These are phyloP conservation scores for Leccinum solheimii DNA, from an alignment of 1,284 basidiomycete genomes.

Conservation along the genomic window DNA sequence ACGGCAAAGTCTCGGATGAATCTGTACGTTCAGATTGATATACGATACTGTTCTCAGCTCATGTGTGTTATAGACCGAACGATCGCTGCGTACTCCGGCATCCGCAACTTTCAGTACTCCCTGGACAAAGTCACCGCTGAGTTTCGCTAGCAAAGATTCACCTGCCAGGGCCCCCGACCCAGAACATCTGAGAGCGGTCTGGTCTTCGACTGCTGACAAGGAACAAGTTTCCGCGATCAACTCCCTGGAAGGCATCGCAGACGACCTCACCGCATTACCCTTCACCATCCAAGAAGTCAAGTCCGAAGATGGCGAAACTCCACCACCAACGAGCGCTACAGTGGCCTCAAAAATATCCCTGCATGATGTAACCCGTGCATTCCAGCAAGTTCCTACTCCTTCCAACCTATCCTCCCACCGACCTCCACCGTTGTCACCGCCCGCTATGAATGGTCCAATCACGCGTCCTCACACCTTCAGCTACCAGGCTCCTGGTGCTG, in stretches of 20 bases:
- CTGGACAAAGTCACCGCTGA: slow-evolving; percentile 66
- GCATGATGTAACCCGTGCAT: slow-evolving; percentile 77
- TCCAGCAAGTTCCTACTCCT: slow-evolving; percentile 72
- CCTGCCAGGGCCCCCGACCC: slow-evolving; percentile 68
- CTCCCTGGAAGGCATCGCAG: slow-evolving; percentile 74
- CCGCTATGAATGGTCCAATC: slow-evolving; percentile 47
- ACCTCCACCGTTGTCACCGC: slow-evolving; percentile 46
- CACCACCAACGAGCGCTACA: slow-evolving; percentile 59
- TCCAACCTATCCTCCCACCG: slow-evolving; percentile 45
- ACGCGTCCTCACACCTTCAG: slow-evolving; percentile 42
- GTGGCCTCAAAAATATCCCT: slow-evolving; percentile 70
- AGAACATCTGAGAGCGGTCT: slow-evolving; percentile 78
- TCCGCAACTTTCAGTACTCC: slow-evolving; percentile 43
- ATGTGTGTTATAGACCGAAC: slow-evolving; percentile 41
- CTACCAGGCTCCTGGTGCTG: slow-evolving; percentile 41
- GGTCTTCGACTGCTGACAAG: slow-evolving; percentile 76
- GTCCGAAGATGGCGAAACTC: slow-evolving; percentile 76
- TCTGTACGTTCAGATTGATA: slow-evolving; percentile 38
- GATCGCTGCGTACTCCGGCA: slow-evolving; percentile 51
- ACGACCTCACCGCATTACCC: slow-evolving; percentile 72
- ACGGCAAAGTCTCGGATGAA: slow-evolving; percentile 50
- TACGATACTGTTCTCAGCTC: slow-evolving; percentile 8
- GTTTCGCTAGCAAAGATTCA: slow-evolving; percentile 58
- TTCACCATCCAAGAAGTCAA: slow-evolving; percentile 80
- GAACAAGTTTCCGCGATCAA: slow-evolving; percentile 64